Conservation (phyloP, 2,329 filamentous ascomycete genomes). For the Aspergillus sojae region DNA sequence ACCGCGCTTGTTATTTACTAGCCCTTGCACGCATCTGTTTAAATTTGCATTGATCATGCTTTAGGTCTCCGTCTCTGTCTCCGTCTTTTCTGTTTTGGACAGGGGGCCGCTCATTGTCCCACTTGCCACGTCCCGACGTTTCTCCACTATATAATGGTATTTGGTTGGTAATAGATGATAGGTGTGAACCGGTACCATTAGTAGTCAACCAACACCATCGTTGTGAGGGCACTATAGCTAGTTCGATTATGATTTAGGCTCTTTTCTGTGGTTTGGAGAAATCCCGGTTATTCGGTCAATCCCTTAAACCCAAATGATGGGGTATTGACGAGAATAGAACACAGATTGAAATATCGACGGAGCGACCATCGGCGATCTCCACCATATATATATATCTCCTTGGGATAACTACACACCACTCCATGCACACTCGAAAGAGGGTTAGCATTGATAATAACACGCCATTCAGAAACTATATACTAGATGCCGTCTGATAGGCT, state of each 20-base stretch:
- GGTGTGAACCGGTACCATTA: conserved; percentile 7
- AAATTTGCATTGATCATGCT: background rate
- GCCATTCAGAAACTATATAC: background rate
- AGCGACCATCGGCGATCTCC: conserved; percentile 8
- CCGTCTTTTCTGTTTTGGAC: background rate
- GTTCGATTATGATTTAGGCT: background rate
- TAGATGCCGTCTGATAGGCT: background rate
- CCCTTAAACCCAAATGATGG: no score
- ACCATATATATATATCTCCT: background rate
- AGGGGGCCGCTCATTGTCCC: conserved; percentile 14
- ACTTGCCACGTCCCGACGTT: conserved; percentile 21
- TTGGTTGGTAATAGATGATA: conserved; percentile 11
- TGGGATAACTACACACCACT: background rate
- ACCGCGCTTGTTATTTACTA: conserved; percentile 12
- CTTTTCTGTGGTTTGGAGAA: background rate
- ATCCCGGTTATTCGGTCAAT: background rate
- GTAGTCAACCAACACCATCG: background rate
- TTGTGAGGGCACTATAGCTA: background rate
- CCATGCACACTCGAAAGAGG: background rate
- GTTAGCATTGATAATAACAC: background rate
- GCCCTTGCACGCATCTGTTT: conserved; percentile 16
- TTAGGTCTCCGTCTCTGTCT: background rate
- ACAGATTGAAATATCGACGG: background rate
- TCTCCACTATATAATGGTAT: conserved; percentile 15
- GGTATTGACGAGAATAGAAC: background rate